Evolutionary conservation across 176 grass and related monocot genomes (phyloP), one percentile per base, ranked within the genome.

Genomic region (Paspalum vaginatum): DNA sequence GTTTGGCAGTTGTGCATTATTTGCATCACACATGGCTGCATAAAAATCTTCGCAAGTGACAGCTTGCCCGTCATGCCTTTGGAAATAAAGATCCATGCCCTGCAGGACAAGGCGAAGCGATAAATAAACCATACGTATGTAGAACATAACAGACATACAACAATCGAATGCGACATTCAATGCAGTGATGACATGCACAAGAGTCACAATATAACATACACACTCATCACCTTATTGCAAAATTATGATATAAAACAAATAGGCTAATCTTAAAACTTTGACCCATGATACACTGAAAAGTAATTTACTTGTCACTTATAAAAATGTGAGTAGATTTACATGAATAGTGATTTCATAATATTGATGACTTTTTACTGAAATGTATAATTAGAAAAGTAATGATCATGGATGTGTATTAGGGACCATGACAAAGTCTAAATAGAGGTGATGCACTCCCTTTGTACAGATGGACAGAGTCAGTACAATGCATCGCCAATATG

Each of bases 31-130:
- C 92, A 99, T 99, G n/a, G 96, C 92, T 75, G 96, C 79, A 64
- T 91, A 99, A 22, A 99, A 99, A 53, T 99, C 92, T 89, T 99
- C 92, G 79, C 96, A 99, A 59, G 92, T 91, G 81, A 99, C 96
- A 72, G 92, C 96, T 89, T 99, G 92, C 44, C 96, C 92, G 79
- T 99, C 96, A 43, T 99, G 96, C 81, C 96, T 99, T 80, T 95
- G 67, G 69, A 99, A 99, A 87, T 99, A 99, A 61, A 99, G 92
- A 89, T 99, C 92, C 96, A 99, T 99, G 49, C 96, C 96, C 96
- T 99, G 78, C 51, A 91, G 13, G 1, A 74, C 40, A 72, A 85
- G 45, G 74, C 13, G 22, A 64, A 25, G 49, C 76, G 39, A 24
- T 48, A 44, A 68, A 42, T 59, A 68, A 84, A 77, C 61, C 56